Base-by-base conservation (phyloP, 2,329 filamentous ascomycete species). In the Bipolaris gigantea region DNA sequence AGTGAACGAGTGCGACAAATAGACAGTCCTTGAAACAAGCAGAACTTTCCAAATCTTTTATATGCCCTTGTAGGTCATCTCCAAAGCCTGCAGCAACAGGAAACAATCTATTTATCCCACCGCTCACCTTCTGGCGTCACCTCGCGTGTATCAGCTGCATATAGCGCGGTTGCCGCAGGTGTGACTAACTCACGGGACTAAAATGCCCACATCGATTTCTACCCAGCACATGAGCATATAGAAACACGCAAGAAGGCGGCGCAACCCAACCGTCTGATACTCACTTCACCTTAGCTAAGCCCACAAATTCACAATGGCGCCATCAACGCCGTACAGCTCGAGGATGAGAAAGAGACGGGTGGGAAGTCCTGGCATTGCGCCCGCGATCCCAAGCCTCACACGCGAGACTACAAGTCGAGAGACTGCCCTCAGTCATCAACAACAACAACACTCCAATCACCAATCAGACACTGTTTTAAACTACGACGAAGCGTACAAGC, bases 331-430 rank as follows among this genome's bases (percentile, higher is more conserved):
- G 4, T 33, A 13, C 35, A 46, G 15, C 32, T 53, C 41, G 18
- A 19, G 45, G 40, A 36, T 15, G 32, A 50, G 53, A 30, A 59
- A 56, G 38, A 50, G 48, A 43, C 56, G 56, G 36, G 49, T 52
- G 34, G 33, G 35, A n/a, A 56, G 45, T n/a, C 41, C 54, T 32
- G 41, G 23, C n/a, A 45, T 19, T 16, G 30, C 32, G 23, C 11
- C 30, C 11, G 35, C 44, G 8, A 48, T 39, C 8, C 53, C 49
- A 6, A 23, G 40, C 23, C 50, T 53, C 15, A n/a, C 38, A 30
- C 21, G 48, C 23, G 48, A 52, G 23, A 25, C 39, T 5, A 45
- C 39, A 19, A 52, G 52, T 43, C 30, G 25, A 18, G 43, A 55
- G 13, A n/a, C 19, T 10, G 30, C 23, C 10, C 33, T 16, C 10